Evolutionary conservation across 148 eudicot genomes (phyloP), one percentile per base, ranked within the genome.

Genomic region (Amaranthus palmeri): DNA sequence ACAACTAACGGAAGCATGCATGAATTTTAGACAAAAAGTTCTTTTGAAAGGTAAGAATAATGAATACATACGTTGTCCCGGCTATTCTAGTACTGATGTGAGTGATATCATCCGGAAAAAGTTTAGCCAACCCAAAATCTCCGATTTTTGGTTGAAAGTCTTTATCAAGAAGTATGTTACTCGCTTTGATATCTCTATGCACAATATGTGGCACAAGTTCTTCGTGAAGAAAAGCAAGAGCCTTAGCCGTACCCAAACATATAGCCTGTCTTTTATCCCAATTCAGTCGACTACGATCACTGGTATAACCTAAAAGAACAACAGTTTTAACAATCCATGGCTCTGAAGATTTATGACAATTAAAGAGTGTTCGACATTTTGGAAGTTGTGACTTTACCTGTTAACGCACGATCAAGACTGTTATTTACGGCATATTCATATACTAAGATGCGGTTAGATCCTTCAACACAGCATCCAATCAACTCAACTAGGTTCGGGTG

Each of bases 61-160:
- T 25, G 36, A 25, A 36, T 70, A 86, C 96, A 1, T 86, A 95
- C 98, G 92, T 91, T 42, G 98, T 95, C 78, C 98, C 98, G 41
- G 96, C 97, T 72, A 95, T 74, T 82, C 72, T 84, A 14, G 98
- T 95, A 84, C 89, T 95, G 58, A 91, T 95, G 83, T 95, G 98
- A 72, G 98, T 95, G 43, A 95, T 81, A 69, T 83, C 78, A 44
- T 95, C 99, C 1, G 97, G 99, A 71, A 95, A 95, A 54, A 95
- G 96, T 74, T 89, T 95, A 55, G 99, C 99, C 88, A 95, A 81
- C 69, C 99, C 99, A 78, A 95, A 95, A 70, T 95, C 99, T 72
- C 99, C 99, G 72, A 92, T 89, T 79, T 95, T 95, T 6, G 99
- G 93, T 53, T 18, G 42, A 48, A 80, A 89, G 59, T 91, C 85